Evolutionary conservation across 176 grass and related monocot species (phyloP), one percentile per base, ranked within the genome.

Genomic region (Eragrostis nindensis): DNA sequence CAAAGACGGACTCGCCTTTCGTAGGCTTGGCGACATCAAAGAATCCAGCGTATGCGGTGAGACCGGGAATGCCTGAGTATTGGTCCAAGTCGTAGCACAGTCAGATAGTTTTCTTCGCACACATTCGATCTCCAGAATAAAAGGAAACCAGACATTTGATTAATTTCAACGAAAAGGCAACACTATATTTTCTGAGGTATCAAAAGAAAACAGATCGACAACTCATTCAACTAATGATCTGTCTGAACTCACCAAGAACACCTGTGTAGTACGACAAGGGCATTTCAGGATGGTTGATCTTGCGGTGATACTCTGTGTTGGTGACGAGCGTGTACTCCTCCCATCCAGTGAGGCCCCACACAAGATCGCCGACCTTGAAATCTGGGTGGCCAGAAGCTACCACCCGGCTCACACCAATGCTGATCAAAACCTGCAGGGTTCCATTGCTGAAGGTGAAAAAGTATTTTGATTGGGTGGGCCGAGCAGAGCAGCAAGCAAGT

Each of bases 201-300:
- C 32, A n/a, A 36, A 36, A 36, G 32, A 36, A 36, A 36, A 36
- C 32, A 36, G n/a, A n/a, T n/a, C n/a, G 32, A 36, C 32, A 36
- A 4, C 32, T 36, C 32, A 4, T 36, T 36, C 2, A 2, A 36
- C 32, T 36, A 36, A 36, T n/a, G n/a, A n/a, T 2, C 22, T 41
- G 41, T 36, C 1, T 15, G 9, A 53, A 78, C 76, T 22, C 76
- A 95, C 89, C 92, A 27, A 92, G 74, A n/a, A 68, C 24, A 73
- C 93, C 87, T 30, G 79, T 71, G 75, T 92, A 92, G 81, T 88
- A 86, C 0, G 93, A 92, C 27, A 92, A 79, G 32, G 90, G 87
- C 2, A 90, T 3, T 39, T 95, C 85, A 13, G 82, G 82, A 30
- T 95, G 73, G 17, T 78, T 89, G 56, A 94, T 83, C 73, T 90